phyloP scores from a whole-genome alignment of 257 asterid species.

The Mentha longifolia region DNA sequence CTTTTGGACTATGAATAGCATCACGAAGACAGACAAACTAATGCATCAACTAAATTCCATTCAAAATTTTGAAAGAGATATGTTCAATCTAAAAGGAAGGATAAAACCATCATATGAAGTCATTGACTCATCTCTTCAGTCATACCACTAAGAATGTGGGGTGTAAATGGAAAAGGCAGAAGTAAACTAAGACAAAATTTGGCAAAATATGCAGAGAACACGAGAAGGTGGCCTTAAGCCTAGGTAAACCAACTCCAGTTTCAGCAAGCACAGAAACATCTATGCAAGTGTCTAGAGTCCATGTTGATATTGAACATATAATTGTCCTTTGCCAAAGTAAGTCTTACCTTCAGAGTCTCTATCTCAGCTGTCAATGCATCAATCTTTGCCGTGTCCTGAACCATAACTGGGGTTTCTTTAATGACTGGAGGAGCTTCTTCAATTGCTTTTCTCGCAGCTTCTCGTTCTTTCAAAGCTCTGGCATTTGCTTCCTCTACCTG shows the following conservation, averaged over 20 bases:
- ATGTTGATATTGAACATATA: slow-evolving; percentile 26
- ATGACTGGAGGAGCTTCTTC: slow-evolving; percentile 97
- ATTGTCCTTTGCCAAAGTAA: not conserved
- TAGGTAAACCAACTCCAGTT: slow-evolving; percentile 21
- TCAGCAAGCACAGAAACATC: slow-evolving; percentile 22
- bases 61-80: not conserved
- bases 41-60: not conserved
- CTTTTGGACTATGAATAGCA: slow-evolving; percentile 23
- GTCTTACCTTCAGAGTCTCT: slow-evolving; percentile 72
- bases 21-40: not conserved
- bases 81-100: not conserved
- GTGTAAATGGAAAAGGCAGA: not conserved
- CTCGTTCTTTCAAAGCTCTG: slow-evolving; percentile 77
- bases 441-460: slow-evolving; percentile 90
- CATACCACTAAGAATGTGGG: not conserved
- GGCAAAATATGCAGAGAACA: slow-evolving; percentile 12
- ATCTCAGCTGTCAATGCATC: slow-evolving; percentile 83
- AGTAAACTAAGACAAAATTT: slow-evolving; percentile 24
- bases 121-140: not conserved
- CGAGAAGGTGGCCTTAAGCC: slow-evolving; percentile 17
- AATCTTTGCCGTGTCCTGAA: slow-evolving; percentile 83
- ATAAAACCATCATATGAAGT: not conserved
- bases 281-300: slow-evolving; percentile 13
- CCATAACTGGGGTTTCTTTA: slow-evolving; percentile 94
- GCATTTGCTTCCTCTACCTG: slow-evolving; percentile 94